These are phyloP conservation scores for Lipomyces kockii DNA, from an alignment of 805 yeast genomes.

Conservation along the genomic window DNA sequence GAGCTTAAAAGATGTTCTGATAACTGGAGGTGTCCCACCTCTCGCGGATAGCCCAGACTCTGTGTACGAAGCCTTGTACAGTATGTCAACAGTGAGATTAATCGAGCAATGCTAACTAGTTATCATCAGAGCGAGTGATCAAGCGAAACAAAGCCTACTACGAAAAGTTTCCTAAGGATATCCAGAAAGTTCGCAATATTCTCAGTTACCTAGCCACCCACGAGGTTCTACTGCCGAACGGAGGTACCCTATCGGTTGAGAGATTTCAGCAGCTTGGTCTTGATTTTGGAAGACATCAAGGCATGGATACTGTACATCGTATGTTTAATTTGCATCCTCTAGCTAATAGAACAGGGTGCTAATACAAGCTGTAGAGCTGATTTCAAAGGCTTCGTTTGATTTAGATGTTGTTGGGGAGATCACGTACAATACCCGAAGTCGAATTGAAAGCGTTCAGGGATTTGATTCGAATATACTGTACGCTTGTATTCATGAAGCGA, in stretches of 20 bases:
- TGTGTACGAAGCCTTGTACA: conserved; percentile 56
- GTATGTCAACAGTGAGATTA: conserved; percentile 16
- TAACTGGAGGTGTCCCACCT: conserved; percentile 67
- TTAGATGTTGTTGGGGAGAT: conserved; percentile 47
- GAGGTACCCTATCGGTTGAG: conserved; percentile 55
- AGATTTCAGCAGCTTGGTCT: conserved; percentile 61
- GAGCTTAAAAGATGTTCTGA: conserved; percentile 43
- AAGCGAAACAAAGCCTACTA: conserved; percentile 57
- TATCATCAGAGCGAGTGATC: conserved; percentile 43
- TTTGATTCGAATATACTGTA: conserved; percentile 62
- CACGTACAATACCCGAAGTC: conserved; percentile 47
- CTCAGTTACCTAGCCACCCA: conserved; percentile 36
- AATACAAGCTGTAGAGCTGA: conserved; percentile 39
- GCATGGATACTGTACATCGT: conserved; percentile 54
- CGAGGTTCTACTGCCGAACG: conserved; percentile 53
- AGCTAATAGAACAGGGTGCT: neutral
- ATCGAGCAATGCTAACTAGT: neutral
- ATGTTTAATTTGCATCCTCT: neutral
- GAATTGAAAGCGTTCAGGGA: conserved; percentile 46
- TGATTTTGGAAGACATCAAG: conserved; percentile 57
- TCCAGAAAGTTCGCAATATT: conserved; percentile 44
- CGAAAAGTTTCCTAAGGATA: conserved; percentile 55
- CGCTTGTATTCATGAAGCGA: conserved; percentile 63
- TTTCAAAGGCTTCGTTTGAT: conserved; percentile 51
- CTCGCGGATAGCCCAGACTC: conserved; percentile 52